phyloP scores from a whole-genome alignment of 345 rosid genomes.

The Turritis glabra region DNA sequence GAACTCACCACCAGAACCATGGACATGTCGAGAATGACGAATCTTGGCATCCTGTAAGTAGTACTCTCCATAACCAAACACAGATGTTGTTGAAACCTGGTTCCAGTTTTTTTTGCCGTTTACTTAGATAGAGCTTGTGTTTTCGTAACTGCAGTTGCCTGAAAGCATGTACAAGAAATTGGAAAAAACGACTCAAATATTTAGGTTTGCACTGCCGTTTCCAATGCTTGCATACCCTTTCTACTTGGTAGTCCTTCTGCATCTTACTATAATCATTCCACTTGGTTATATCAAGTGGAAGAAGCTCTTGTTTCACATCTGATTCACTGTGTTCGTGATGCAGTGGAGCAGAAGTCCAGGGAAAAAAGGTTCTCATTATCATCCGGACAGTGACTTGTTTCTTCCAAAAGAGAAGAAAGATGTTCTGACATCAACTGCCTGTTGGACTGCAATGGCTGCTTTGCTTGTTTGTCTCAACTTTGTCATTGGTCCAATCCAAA shows the following conservation, averaged over 20 bases:
- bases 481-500: slow-evolving; percentile 51
- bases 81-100: neutral
- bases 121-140: neutral
- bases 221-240: slow-evolving; percentile 82
- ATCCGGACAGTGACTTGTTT: slow-evolving; percentile 69
- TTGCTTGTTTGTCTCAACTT: slow-evolving; percentile 49
- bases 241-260: slow-evolving; percentile 54
- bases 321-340: slow-evolving; percentile 6
- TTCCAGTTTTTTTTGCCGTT: neutral
- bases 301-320: neutral
- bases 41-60: slow-evolving; percentile 78
- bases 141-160: slow-evolving; percentile 46
- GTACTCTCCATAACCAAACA: neutral
- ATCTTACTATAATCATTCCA: neutral
- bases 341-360: slow-evolving; percentile 82
- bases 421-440: slow-evolving; percentile 59
- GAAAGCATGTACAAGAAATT: slow-evolving; percentile 60
- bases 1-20: slow-evolving; percentile 93
- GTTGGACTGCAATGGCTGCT: slow-evolving; percentile 65
- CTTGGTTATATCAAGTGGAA: neutral
- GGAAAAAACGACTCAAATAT: slow-evolving; percentile 32
- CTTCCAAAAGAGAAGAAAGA: slow-evolving; percentile 59
- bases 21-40: slow-evolving; percentile 90
- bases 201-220: slow-evolving; percentile 73
- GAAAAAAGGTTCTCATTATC: slow-evolving; percentile 72